Evolutionary conservation across 2,329 filamentous ascomycete species (phyloP).

Genomic region (Pseudogymnoascus sp.): DNA sequence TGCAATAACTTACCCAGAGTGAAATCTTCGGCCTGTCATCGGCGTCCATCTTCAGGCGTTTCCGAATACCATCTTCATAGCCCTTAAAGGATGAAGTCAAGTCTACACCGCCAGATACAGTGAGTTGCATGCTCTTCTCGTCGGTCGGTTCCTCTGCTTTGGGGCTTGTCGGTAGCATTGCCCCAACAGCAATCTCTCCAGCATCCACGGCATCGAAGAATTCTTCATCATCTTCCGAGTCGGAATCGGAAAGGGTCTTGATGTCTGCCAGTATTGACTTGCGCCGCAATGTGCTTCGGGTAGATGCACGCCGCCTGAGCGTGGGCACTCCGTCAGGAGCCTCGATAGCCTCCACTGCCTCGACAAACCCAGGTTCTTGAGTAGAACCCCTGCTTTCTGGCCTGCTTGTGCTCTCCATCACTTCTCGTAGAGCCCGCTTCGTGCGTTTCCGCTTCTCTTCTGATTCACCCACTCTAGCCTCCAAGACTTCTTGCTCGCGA

Average conservation of each 20-base stretch:
- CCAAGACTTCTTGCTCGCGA: conserved; percentile 83
- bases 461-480: conserved; percentile 78
- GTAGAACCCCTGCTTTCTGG: conserved; percentile 19
- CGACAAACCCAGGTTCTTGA: background rate
- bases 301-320: conserved; percentile 33
- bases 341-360: conserved; percentile 25
- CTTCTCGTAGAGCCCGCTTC: conserved; percentile 81
- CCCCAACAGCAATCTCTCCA: conserved; percentile 75
- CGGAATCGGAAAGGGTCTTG: conserved; percentile 62
- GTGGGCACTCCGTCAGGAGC: conserved; percentile 31
- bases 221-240: conserved; percentile 78
- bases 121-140: conserved; percentile 34
- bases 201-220: conserved; percentile 97
- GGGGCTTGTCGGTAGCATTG: conserved; percentile 45
- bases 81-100: conserved; percentile 75
- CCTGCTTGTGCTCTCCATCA: conserved; percentile 47
- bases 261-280: conserved; percentile 63
- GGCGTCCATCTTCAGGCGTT: conserved; percentile 75
- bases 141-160: conserved; percentile 24
- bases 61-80: conserved; percentile 81
- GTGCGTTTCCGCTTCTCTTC: conserved; percentile 85
- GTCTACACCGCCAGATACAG: conserved; percentile 44
- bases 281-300: conserved; percentile 40
- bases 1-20: conserved; percentile 66
- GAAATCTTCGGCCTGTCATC: conserved; percentile 91